Evolutionary conservation across 2,329 filamentous ascomycete genomes (phyloP).

Genomic region (Ophiostoma australiae): DNA sequence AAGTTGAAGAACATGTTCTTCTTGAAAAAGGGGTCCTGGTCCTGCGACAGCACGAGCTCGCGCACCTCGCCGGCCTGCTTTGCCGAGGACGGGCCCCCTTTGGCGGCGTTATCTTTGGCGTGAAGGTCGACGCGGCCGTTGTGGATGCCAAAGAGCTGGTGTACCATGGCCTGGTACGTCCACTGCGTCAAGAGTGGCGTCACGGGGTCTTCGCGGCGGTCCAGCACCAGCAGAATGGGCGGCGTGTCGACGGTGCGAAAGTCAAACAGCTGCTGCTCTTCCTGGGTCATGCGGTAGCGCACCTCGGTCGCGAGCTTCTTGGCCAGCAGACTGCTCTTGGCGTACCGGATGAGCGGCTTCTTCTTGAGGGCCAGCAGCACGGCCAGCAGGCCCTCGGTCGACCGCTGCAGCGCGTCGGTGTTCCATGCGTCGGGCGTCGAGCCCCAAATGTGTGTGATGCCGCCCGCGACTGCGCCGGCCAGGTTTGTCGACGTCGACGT

Average conservation of each 20-base stretch:
- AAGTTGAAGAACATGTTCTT: conserved; percentile 99
- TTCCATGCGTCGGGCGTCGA: conserved; percentile 84
- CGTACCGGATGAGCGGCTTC: conserved; percentile 88
- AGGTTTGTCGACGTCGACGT: background rate
- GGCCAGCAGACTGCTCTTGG: conserved; percentile 81
- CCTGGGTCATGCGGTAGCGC: conserved; percentile 87
- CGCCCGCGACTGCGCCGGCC: conserved; percentile 8
- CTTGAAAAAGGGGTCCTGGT: conserved; percentile 97
- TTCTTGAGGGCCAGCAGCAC: conserved; percentile 88
- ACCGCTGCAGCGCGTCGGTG: conserved; percentile 75
- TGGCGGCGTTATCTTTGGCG: conserved; percentile 57
- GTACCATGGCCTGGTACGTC: conserved; percentile 99
- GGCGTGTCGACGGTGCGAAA: conserved; percentile 93
- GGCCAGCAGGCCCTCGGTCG: conserved; percentile 81
- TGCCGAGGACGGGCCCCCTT: conserved; percentile 48
- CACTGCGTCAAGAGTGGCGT: conserved; percentile 93
- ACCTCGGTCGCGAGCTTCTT: conserved; percentile 93
- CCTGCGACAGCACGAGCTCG: conserved; percentile 91
- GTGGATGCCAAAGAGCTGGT: conserved; percentile 86
- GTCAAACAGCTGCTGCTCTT: conserved; percentile 94
- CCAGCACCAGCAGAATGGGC: conserved; percentile 83
- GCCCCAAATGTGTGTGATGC: conserved; percentile 68
- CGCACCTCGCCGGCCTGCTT: conserved; percentile 58
- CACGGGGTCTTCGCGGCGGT: conserved; percentile 88
- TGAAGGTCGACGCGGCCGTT: conserved; percentile 92